phyloP scores from a whole-genome alignment of 2,329 filamentous ascomycete species.

The Dissoconium aciculare region DNA sequence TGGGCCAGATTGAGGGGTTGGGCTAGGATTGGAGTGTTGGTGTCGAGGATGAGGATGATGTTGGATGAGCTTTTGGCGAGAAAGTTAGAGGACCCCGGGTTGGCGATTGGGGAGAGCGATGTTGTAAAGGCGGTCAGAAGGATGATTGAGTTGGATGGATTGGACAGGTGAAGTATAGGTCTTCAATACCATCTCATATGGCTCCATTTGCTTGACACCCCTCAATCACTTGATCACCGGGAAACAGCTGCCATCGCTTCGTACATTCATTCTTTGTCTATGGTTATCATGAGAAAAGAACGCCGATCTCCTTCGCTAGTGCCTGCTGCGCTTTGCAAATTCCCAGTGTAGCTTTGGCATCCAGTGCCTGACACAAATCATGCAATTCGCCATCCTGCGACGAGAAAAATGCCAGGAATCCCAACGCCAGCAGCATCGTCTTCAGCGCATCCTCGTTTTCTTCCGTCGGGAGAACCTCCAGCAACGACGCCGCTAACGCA shows the following conservation, averaged over 20 bases:
- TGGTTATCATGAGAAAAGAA: constrained; percentile 14
- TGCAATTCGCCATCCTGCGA: constrained; percentile 58
- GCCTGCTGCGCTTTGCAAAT: constrained; percentile 21
- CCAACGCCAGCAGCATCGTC: constrained; percentile 61
- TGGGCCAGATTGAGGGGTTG: constrained; percentile 80
- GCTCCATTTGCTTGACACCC: too few relatives aligned
- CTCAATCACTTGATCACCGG: too few relatives aligned
- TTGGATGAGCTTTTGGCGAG: constrained; percentile 69
- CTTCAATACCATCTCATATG: too few relatives aligned
- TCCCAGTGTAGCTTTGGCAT: constrained; percentile 50
- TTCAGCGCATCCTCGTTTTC: constrained; percentile 50
- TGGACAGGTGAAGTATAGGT: constrained; percentile 20
- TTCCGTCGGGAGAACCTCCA: constrained; percentile 54
- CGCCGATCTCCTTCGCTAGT: constrained; percentile 20
- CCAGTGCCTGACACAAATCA: constrained; percentile 65
- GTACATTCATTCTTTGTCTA: too few relatives aligned
- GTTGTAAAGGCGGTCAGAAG: constrained; percentile 64
- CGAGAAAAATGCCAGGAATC: constrained; percentile 58
- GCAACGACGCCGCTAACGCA: constrained; percentile 63
- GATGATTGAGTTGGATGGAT: constrained; percentile 76
- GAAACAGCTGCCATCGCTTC: too few relatives aligned
- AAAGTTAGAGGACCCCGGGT: constrained; percentile 61
- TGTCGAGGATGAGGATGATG: constrained; percentile 69
- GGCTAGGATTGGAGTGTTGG: constrained; percentile 85
- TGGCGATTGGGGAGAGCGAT: constrained; percentile 33